Evolutionary conservation across 2,329 filamentous ascomycete genomes (phyloP).

Genomic region (Cephalotrichum gorgonifer): DNA sequence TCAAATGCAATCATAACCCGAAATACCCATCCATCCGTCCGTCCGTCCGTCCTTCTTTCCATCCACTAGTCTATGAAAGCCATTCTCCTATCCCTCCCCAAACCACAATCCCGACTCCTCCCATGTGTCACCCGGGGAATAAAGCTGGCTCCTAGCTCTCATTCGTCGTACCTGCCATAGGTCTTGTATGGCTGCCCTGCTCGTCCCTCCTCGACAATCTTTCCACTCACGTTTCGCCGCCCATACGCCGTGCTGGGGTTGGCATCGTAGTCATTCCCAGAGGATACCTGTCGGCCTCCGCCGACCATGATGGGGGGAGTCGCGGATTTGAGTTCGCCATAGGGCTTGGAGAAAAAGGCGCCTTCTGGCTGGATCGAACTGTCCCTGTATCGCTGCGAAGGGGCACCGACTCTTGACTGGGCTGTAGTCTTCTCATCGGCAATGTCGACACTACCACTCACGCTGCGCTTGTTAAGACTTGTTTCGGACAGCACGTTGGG

Average conservation of each 20-base stretch:
- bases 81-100: not conserved
- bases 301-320: constrained; percentile 45
- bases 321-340: constrained; percentile 43
- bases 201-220: constrained; percentile 60
- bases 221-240: constrained; percentile 60
- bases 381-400: constrained; percentile 16
- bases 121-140: not conserved
- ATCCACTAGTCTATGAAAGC: not conserved
- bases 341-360: constrained; percentile 44
- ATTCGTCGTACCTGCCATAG: not conserved
- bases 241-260: constrained; percentile 22
- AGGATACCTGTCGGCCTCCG: constrained; percentile 41
- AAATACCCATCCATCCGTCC: not conserved
- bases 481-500: constrained; percentile 31
- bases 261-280: constrained; percentile 44
- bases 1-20: not conserved
- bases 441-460: constrained; percentile 34
- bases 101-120: not conserved
- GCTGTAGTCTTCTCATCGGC: constrained; percentile 22
- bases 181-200: constrained; percentile 18
- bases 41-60: not conserved
- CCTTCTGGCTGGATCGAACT: constrained; percentile 39
- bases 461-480: constrained; percentile 30
- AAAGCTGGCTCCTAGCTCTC: not conserved
- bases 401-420: constrained; percentile 6